phyloP scores from a whole-genome alignment of 2,329 filamentous ascomycete genomes.

The Xylariaceae sp. region DNA sequence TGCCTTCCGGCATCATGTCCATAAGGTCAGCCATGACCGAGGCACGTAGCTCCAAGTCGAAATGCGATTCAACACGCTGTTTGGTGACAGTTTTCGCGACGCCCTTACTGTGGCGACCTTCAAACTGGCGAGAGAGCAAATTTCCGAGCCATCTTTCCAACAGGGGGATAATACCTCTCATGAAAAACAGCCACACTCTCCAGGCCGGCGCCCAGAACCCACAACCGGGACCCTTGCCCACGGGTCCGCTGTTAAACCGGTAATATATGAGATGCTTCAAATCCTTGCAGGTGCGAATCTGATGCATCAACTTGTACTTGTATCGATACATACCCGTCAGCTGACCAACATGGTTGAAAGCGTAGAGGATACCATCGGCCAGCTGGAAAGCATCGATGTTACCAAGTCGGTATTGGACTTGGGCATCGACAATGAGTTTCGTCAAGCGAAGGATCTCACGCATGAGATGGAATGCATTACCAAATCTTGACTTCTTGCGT shows the following conservation, averaged over 20 bases:
- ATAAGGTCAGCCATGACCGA: conserved; percentile 99
- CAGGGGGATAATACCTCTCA: conserved; percentile 95
- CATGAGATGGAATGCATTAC: conserved; percentile 99
- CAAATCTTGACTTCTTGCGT: conserved; percentile 97
- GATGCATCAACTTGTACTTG: conserved; percentile 99
- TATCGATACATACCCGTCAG: conserved; percentile 99
- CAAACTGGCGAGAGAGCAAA: conserved; percentile 92
- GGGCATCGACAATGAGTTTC: conserved; percentile 96
- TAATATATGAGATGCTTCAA: conserved; percentile 99
- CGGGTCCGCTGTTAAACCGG: conserved; percentile 93
- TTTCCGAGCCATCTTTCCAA: conserved; percentile 98
- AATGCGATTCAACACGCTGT: conserved; percentile 97
- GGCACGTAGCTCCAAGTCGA: conserved; percentile 92
- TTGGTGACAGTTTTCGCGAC: conserved; percentile 99
- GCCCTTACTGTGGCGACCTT: conserved; percentile 96
- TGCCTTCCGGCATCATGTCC: conserved; percentile 99
- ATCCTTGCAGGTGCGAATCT: conserved; percentile 98
- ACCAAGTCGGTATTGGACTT: conserved; percentile 94
- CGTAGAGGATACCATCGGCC: conserved; percentile 97
- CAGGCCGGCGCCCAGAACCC: conserved; percentile 99
- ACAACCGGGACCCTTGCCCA: conserved; percentile 95
- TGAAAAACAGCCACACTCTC: conserved; percentile 99
- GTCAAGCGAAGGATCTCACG: conserved; percentile 93
- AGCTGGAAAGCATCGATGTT: conserved; percentile 99
- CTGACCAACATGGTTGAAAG: conserved; percentile 98